Base-by-base conservation (phyloP, 2,329 filamentous ascomycete genomes). In the Zymoseptoria passerinii region DNA sequence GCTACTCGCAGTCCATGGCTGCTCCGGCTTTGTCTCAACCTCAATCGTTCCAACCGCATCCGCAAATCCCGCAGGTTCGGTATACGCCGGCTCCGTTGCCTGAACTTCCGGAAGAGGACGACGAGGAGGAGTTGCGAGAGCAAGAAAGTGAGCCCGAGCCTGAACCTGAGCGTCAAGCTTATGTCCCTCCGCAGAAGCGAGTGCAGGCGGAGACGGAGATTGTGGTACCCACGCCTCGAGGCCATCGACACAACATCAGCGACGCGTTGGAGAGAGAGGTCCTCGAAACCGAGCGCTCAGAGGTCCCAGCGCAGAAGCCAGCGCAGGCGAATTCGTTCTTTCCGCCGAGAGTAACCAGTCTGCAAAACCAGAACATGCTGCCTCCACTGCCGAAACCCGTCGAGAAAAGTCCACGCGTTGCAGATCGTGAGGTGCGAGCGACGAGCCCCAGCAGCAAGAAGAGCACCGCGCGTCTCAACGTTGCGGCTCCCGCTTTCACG, bases 401-500 rank as follows among this genome's bases (percentile, higher is more conserved):
- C 16, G 66, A 68, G 53, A 66, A 64, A 56, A 63, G 64, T 50
- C 61, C 63, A 6, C 61, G 63, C 13, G 62, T 56, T 48, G 58
- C 54, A 8, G 65, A 63, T 23, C 61, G 61, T 19, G 58, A 61
- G 28, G 64, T 94, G 61, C 89, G 92, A 70, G 85, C 91, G 70
- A 85, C 89, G 61, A 84, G 92, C 61, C 85, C 89, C 54, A 85
- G 48, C 27, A 65, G 63, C 35, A 67, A 66, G 55, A 69, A 66
- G 61, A 68, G 60, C 50, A 58, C 61, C 18, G 90, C 90, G 0
- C 92, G 86, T 65, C 81, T 97, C 66, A 97, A 97, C 67, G 91
- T 95, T 28, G 84, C 87, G 62, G 92, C 92, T 0, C 88, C 91
- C 52, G 90, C 94, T 68, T 96, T 96, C 78, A 90, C 87, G 66